Percentiles rank a stretch among this genome's conserved stretches.
Conservation (phyloP, 805 yeast species). For the Kluyveromyces starmeri region DNA sequence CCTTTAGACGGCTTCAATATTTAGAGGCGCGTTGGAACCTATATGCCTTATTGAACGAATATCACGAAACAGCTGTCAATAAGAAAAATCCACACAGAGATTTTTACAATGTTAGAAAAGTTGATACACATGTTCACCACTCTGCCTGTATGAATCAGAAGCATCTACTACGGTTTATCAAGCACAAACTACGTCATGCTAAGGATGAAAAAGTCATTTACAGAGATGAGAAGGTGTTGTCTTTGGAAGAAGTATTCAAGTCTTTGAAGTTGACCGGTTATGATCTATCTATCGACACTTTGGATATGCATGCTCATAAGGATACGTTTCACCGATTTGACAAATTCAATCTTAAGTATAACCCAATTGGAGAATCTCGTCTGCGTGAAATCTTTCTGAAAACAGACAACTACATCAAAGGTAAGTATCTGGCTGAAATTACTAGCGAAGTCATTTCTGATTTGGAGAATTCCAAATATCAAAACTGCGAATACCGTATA, state of each 20-base stretch:
- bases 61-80: conserved; percentile 83
- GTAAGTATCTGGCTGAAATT: conserved; percentile 84
- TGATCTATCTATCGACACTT: conserved; percentile 89
- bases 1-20: conserved; percentile 86
- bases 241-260: conserved; percentile 82
- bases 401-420: conserved; percentile 88
- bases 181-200: conserved; percentile 79
- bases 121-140: conserved; percentile 90
- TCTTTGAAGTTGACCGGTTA: conserved; percentile 88
- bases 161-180: conserved; percentile 87
- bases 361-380: conserved; percentile 97
- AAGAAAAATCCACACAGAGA: conserved; percentile 93
- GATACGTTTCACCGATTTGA: conserved; percentile 98
- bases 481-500: conserved; percentile 93
- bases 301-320: conserved; percentile 99
- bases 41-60: conserved; percentile 80
- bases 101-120: conserved; percentile 36
- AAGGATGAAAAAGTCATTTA: conserved; percentile 86
- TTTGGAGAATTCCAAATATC: conserved; percentile 90
- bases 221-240: conserved; percentile 84
- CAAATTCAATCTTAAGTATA: conserved; percentile 92
- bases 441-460: conserved; percentile 92
- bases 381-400: conserved; percentile 91
- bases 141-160: conserved; percentile 99
- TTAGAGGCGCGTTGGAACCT: conserved; percentile 95